Evolutionary conservation across 2,329 filamentous ascomycete species (phyloP).

Genomic region (Aspergillus udagawae): DNA sequence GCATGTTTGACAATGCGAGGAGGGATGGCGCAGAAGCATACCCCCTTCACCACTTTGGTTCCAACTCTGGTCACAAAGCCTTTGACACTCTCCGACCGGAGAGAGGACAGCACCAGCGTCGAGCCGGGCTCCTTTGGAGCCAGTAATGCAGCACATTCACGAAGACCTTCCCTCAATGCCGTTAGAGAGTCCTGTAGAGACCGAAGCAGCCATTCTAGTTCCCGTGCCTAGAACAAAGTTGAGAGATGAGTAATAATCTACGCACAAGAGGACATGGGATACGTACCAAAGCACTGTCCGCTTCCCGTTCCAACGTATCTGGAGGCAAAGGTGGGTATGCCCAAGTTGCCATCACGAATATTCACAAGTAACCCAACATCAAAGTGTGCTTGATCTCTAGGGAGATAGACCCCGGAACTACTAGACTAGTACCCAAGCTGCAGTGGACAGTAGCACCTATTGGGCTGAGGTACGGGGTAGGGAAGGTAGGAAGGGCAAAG

Average conservation of each 20-base stretch:
- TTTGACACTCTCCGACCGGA: constrained; percentile 84
- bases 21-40: constrained; percentile 43
- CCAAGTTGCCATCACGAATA: constrained; percentile 54
- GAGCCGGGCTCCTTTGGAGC: constrained; percentile 79
- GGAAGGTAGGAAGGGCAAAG: neutral
- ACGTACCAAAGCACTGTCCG: constrained; percentile 50
- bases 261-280: neutral
- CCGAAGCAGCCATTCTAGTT: constrained; percentile 61
- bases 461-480: no score
- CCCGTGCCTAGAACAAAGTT: constrained; percentile 43
- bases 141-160: constrained; percentile 84
- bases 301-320: constrained; percentile 49
- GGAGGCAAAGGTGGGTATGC: constrained; percentile 56
- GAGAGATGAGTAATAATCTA: neutral
- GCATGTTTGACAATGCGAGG: neutral
- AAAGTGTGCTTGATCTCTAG: neutral
- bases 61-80: constrained; percentile 88
- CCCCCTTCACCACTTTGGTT: constrained; percentile 85
- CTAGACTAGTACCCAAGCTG: neutral
- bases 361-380: neutral
- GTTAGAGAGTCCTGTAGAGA: constrained; percentile 59
- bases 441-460: neutral
- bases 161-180: constrained; percentile 65
- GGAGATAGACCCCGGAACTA: neutral
- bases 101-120: constrained; percentile 83